These are phyloP conservation scores for Vitis hybrid DNA, from an alignment of 177 flowering plant species.

Conservation along the genomic window DNA sequence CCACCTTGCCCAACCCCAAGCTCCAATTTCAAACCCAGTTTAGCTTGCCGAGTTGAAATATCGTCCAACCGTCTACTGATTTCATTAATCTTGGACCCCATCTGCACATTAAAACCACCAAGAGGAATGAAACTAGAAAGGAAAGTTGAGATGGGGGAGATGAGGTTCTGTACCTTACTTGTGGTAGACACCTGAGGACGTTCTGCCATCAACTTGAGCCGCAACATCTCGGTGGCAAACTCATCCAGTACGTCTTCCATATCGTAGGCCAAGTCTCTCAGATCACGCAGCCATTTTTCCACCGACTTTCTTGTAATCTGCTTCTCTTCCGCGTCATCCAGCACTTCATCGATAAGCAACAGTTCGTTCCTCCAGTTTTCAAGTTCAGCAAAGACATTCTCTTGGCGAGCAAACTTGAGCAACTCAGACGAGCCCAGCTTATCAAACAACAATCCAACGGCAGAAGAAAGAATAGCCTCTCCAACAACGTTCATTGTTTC, in stretches of 20 bases:
- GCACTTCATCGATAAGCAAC: not conserved
- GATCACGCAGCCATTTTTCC: not conserved
- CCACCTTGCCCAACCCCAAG: no score
- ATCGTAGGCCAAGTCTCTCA: not conserved
- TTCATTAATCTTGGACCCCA: no score
- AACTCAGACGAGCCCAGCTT: not conserved
- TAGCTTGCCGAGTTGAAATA: no score
- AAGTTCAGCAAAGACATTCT: not conserved
- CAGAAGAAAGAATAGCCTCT: not conserved
- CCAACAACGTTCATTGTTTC: not conserved
- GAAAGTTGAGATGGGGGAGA: no score
- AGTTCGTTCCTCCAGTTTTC: not conserved
- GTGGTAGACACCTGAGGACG: not conserved
- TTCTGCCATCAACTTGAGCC: not conserved
- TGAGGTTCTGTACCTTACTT: not conserved
- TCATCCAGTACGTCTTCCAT: not conserved
- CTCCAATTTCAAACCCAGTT: no score
- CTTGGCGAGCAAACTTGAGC: no score
- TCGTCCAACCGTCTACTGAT: no score
- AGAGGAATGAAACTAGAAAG: no score
- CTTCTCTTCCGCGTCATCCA: not conserved
- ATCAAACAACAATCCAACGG: not conserved
- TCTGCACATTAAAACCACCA: no score
- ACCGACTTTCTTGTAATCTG: not conserved
- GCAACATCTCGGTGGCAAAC: not conserved